phyloP scores from a whole-genome alignment of 2,329 filamentous ascomycete genomes.

The Drechslerella stenobrocha region DNA sequence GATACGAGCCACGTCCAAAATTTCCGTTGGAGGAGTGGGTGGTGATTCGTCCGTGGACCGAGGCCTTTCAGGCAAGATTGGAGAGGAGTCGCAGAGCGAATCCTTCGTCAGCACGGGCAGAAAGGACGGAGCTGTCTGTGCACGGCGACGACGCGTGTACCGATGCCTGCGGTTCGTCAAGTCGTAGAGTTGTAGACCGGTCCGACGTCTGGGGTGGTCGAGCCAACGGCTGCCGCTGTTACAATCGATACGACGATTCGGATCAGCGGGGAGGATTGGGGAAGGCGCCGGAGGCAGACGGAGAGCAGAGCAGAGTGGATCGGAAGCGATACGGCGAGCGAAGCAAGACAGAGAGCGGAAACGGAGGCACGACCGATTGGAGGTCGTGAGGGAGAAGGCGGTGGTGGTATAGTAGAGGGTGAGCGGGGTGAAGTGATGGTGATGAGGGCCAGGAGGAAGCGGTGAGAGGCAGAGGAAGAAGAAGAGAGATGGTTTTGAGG shows the following conservation, averaged over 20 bases:
- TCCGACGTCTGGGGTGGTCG: conserved; percentile 16
- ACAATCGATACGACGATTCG: conserved; percentile 14
- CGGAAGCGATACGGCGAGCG: conserved; percentile 28
- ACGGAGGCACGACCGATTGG: conserved; percentile 31
- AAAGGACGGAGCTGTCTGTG: conserved; percentile 7
- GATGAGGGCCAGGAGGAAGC: conserved; percentile 13
- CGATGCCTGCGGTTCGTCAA: conserved; percentile 49
- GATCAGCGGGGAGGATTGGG: conserved; percentile 22
- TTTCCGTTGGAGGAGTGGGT: conserved; percentile 34
- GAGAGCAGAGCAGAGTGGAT: conserved; percentile 16
- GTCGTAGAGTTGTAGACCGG: conserved; percentile 31
- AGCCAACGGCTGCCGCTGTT: conserved; percentile 18
- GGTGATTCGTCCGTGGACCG: neutral
- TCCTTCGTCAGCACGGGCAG: conserved; percentile 15
- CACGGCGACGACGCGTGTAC: conserved; percentile 46
- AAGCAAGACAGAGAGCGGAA: conserved; percentile 27
- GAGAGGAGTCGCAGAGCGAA: conserved; percentile 12
- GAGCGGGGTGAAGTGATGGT: conserved; percentile 25
- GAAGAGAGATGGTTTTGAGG: conserved; percentile 7
- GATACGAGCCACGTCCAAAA: conserved; percentile 29
- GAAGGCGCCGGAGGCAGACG: conserved; percentile 26
- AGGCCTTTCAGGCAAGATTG: conserved; percentile 9
- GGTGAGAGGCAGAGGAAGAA: conserved; percentile 9
- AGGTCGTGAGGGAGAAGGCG: conserved; percentile 10
- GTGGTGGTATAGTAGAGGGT: too few species aligned